These are phyloP conservation scores for Fusarium luffae DNA, from an alignment of 2,329 filamentous ascomycete species.

Conservation along the genomic window DNA sequence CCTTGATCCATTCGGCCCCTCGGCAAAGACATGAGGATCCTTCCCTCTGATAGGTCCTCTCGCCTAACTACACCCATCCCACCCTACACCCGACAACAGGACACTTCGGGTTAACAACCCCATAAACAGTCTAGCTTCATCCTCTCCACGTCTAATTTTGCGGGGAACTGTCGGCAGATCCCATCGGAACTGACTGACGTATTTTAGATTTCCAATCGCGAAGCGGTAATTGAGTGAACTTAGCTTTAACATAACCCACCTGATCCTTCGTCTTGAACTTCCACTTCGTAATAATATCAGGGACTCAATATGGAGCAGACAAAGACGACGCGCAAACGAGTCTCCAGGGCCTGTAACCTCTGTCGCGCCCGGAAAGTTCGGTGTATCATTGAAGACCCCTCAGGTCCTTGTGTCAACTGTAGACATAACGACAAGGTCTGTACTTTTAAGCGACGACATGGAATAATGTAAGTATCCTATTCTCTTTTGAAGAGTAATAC, in stretches of 20 bases:
- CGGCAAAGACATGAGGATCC: neutral
- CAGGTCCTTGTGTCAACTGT: conserved; percentile 43
- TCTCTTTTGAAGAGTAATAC: accelerated
- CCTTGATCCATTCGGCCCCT: neutral
- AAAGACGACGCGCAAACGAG: conserved; percentile 33
- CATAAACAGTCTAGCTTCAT: neutral
- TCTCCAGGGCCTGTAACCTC: conserved; percentile 38
- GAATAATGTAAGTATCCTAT: conserved; percentile 13
- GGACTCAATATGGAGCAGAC: conserved; percentile 7
- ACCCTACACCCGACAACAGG: neutral
- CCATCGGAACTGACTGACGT: conserved; percentile 21
- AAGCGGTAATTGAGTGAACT: neutral
- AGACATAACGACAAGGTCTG: conserved; percentile 42
- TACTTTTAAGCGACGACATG: conserved; percentile 35
- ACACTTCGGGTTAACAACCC: neutral
- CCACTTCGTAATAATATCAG: accelerated
- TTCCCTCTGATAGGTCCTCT: neutral
- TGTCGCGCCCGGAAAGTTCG: conserved; percentile 42
- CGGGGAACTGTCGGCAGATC: conserved; percentile 27
- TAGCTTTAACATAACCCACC: neutral
- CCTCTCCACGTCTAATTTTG: conserved; percentile 1
- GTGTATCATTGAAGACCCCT: conserved; percentile 40
- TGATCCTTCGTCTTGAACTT: too few species aligned
- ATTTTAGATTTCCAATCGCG: conserved; percentile 22
- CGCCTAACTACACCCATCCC: neutral